Evolutionary conservation across 169 alveolate genomes (phyloP), one percentile per base, ranked within the genome.

Genomic region (Fabrea salina): DNA sequence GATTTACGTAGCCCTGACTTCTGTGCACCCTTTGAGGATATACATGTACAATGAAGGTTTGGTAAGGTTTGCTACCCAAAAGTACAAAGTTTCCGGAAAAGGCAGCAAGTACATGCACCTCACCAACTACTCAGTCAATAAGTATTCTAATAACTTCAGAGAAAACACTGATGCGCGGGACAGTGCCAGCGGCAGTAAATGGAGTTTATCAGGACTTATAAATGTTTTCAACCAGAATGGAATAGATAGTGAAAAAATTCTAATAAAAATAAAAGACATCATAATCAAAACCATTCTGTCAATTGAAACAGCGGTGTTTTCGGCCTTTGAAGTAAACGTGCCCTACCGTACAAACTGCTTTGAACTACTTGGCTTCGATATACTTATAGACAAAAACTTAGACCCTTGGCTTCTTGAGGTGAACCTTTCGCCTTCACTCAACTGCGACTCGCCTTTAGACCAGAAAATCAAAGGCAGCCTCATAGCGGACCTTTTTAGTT

Each of bases 331-430:
- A 56, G 51, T 49, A 64, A 50, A 77, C 61, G 90, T 86, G 0
- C 91, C 86, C n/a, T 76, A 25, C 40, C 86, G 88, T 51, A 80
- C 84, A 53, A 89, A 85, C 67, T 79, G 90, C 56, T 91, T 93
- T 86, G 93, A 92, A 47, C 79, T 93, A 33, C 86, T 91, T 64
- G 97, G 97, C 53, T 93, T 91, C 76, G 97, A 93, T 82, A 85
- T 93, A 13, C 51, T 93, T 67, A 91, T 93, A 39, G 96, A 93
- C 82, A 70, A 74, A n/a, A 75, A 79, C 51, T 76, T 79, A 41
- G 85, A 89, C 61, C 95, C 96, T 19, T 91, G 96, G 95, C 82
- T 91, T 40, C 66, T 93, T 19, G 97, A 93, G 78, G 95, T 93
- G 1, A 93, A 93, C 80, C 87, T 90, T 11, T 84, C 92, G 19